Percentiles rank a stretch among this genome's conserved stretches.
These are phyloP conservation scores for Rhodotorula sp. DNA, from an alignment of 1,284 basidiomycete genomes.

Conservation along the genomic window DNA sequence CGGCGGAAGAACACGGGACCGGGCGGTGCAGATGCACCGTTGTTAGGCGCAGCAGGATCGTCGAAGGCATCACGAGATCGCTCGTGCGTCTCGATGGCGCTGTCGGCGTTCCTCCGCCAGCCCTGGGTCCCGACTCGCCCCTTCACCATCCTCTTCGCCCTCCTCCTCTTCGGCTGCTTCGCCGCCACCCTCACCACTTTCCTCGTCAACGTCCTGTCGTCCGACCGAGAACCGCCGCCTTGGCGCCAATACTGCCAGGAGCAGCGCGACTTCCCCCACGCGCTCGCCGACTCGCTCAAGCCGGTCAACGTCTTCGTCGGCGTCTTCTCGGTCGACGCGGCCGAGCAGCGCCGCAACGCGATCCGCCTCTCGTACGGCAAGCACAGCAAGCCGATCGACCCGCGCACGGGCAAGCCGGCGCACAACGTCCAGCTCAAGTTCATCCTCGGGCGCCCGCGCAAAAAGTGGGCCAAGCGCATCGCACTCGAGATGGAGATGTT, in stretches of 20 bases:
- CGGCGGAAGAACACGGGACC: slow-evolving; percentile 24
- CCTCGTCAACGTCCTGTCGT: slow-evolving; percentile 88
- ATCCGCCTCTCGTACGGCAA: slow-evolving; percentile 87
- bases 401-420: slow-evolving; percentile 48
- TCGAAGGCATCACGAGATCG: slow-evolving; percentile 14
- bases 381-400: slow-evolving; percentile 57
- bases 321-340: slow-evolving; percentile 85
- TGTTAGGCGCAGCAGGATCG: slow-evolving; percentile 13
- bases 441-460: slow-evolving; percentile 80
- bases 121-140: slow-evolving; percentile 78
- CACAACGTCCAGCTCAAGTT: slow-evolving; percentile 88
- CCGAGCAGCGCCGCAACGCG: slow-evolving; percentile 80
- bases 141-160: slow-evolving; percentile 73
- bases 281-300: slow-evolving; percentile 64
- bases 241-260: slow-evolving; percentile 83
- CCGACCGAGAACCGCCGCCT: slow-evolving; percentile 89
- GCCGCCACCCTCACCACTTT: slow-evolving; percentile 58
- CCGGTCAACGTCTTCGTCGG: slow-evolving; percentile 89
- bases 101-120: slow-evolving; percentile 60
- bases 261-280: slow-evolving; percentile 53
- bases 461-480: slow-evolving; percentile 74
- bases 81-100: slow-evolving; percentile 20
- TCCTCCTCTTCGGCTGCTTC: slow-evolving; percentile 63
- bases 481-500: slow-evolving; percentile 89
- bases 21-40: slow-evolving; percentile 10